Evolutionary conservation across 1,139 yeast genomes (phyloP).

Genomic region (Debaryomycetaceae sp.): DNA sequence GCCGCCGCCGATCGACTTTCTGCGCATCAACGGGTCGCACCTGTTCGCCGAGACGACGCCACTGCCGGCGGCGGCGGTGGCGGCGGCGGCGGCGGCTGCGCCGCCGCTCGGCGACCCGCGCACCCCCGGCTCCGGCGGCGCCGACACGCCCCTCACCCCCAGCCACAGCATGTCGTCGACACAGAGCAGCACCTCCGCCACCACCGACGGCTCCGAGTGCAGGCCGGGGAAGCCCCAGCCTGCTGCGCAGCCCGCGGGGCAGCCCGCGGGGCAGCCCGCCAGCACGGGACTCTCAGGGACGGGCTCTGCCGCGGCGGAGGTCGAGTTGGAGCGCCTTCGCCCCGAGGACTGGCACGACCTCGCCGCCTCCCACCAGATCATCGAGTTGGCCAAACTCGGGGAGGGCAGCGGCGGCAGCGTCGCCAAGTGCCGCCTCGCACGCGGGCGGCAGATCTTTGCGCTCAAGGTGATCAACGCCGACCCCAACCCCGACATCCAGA

Average conservation of each 20-base stretch:
- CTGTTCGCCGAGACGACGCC: slow-evolving; percentile 12
- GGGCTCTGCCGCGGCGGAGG: no score
- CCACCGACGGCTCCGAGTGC: neutral
- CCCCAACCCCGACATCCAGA: slow-evolving; percentile 78
- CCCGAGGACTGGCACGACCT: slow-evolving; percentile 75
- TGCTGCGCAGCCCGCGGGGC: no score
- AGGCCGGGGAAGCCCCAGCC: no score
- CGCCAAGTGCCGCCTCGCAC: slow-evolving; percentile 59
- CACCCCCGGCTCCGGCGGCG: slow-evolving; percentile 2
- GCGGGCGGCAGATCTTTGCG: slow-evolving; percentile 62
- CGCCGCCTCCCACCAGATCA: slow-evolving; percentile 54
- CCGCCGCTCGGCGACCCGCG: neutral
- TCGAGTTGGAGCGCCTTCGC: slow-evolving; percentile 51
- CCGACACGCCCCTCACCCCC: slow-evolving; percentile 3
- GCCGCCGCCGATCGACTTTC: slow-evolving; percentile 43
- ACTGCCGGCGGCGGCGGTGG: neutral
- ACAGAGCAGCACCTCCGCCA: slow-evolving; percentile 3
- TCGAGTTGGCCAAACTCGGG: slow-evolving; percentile 67
- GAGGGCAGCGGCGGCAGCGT: slow-evolving; percentile 97
- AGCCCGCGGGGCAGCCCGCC: no score
- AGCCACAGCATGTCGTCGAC: slow-evolving; percentile 4
- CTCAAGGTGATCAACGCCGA: slow-evolving; percentile 73
- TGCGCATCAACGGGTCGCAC: slow-evolving; percentile 29
- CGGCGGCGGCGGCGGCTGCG: slow-evolving; percentile 1
- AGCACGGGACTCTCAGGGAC: no score